Conservation (phyloP, 257 asterid genomes). For the Nicotiana tomentosiformis region DNA sequence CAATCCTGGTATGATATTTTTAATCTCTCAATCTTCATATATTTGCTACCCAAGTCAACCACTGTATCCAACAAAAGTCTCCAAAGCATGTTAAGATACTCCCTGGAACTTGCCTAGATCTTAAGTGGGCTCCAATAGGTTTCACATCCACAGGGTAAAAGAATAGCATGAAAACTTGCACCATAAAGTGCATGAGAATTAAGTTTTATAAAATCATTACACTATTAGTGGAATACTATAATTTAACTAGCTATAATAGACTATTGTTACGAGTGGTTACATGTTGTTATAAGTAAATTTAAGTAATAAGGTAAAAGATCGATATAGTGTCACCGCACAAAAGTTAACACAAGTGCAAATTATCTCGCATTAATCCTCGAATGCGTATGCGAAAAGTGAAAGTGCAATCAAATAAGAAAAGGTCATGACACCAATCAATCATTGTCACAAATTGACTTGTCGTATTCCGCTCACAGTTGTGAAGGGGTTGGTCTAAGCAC, state of each 20-base stretch:
- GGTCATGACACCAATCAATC: background rate
- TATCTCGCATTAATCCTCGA: background rate
- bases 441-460: constrained; percentile 5
- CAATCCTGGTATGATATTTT: background rate
- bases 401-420: background rate
- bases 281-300: background rate
- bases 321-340: background rate
- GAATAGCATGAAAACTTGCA: background rate
- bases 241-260: background rate
- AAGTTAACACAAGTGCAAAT: background rate
- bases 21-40: background rate
- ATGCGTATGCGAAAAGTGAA: background rate
- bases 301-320: background rate
- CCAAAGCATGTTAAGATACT: background rate
- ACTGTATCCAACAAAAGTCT: constrained; percentile 1
- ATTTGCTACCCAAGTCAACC: background rate
- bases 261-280: background rate
- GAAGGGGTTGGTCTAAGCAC: constrained; percentile 34
- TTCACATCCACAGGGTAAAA: background rate
- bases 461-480: background rate
- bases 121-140: background rate
- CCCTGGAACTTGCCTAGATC: constrained; percentile 5
- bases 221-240: too few species aligned
- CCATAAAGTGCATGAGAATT: background rate
- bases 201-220: too few species aligned